These are phyloP conservation scores for Nemania diffusa DNA, from an alignment of 2,329 filamentous ascomycete genomes.

Conservation along the genomic window DNA sequence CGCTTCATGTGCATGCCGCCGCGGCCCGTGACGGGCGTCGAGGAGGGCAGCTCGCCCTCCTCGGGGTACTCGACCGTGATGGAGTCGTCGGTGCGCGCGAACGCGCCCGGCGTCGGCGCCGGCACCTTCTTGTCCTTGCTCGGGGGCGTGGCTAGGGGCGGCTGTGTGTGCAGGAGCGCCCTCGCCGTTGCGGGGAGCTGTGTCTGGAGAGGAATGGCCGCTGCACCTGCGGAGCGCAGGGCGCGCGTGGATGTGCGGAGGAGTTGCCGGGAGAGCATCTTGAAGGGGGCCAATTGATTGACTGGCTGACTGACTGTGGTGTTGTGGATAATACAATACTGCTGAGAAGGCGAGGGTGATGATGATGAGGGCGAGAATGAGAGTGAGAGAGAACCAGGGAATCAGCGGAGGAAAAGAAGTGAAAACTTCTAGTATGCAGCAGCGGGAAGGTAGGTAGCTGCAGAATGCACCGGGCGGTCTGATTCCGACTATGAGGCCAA, in stretches of 20 bases:
- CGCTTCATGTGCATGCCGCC: conserved; percentile 86
- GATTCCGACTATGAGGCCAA: not conserved
- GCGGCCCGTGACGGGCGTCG: conserved; percentile 76
- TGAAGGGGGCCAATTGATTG: conserved; percentile 19
- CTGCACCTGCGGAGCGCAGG: conserved; percentile 38
- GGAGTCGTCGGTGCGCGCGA: conserved; percentile 81
- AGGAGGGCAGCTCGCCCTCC: conserved; percentile 77
- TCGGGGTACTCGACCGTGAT: conserved; percentile 83
- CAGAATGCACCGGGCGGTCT: not conserved
- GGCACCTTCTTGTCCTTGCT: conserved; percentile 46
- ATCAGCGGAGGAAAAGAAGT: not conserved
- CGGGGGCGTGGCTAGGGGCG: conserved; percentile 39
- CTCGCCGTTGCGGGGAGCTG: conserved; percentile 30
- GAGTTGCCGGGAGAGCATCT: conserved; percentile 40
- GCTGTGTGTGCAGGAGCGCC: conserved; percentile 44
- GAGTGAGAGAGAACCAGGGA: not conserved
- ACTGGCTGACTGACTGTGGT: not conserved
- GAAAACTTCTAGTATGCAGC: not conserved
- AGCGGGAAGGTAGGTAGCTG: not conserved
- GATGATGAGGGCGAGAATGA: not conserved
- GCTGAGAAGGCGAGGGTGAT: not conserved
- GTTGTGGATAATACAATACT: no score
- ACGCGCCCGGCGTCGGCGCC: conserved; percentile 64
- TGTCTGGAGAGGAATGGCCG: conserved; percentile 38
- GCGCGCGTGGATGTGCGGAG: conserved; percentile 40